These are phyloP conservation scores for Thecaphora thlaspeos DNA, from an alignment of 1,284 basidiomycete species.

Conservation along the genomic window DNA sequence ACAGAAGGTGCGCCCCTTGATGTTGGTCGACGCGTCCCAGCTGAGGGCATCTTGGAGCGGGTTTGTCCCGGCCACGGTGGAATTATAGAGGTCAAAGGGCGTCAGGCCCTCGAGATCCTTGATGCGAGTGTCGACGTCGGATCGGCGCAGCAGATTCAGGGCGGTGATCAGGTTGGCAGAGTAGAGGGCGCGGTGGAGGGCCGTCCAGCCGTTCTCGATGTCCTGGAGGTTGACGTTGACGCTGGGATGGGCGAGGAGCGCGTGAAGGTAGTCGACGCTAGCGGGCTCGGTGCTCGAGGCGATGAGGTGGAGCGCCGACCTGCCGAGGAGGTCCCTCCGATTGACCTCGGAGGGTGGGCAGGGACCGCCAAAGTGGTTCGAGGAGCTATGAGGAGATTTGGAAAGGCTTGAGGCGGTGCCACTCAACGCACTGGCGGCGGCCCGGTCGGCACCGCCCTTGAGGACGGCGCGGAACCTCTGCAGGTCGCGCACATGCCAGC, in stretches of 20 bases:
- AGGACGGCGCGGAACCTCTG: conserved; percentile 48
- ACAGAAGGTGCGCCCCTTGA: conserved; percentile 20
- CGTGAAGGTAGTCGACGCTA: conserved; percentile 74
- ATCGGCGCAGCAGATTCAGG: conserved; percentile 71
- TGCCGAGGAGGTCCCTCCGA: conserved; percentile 69
- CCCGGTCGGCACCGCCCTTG: conserved; percentile 42
- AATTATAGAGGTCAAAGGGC: conserved; percentile 88
- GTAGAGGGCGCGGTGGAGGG: conserved; percentile 88
- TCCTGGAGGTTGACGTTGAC: conserved; percentile 82
- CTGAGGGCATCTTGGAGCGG: conserved; percentile 27
- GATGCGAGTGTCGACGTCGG: conserved; percentile 72
- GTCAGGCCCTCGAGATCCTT: conserved; percentile 90
- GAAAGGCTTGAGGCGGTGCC: conserved; percentile 13
- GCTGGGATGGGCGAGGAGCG: conserved; percentile 74
- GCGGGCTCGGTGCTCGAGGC: conserved; percentile 68
- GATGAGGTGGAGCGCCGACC: conserved; percentile 78
- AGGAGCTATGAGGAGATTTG: conserved; percentile 25
- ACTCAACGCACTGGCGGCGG: conserved; percentile 14
- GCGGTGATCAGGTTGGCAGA: conserved; percentile 77
- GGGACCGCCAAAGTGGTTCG: conserved; percentile 28
- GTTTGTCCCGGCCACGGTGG: conserved; percentile 51
- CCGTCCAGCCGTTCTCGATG: conserved; percentile 69
- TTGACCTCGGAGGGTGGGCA: conserved; percentile 67
- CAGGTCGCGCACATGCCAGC: conserved; percentile 52
- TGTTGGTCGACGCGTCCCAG: conserved; percentile 12